Percentiles rank a stretch among this genome's conserved stretches.
phyloP scores from a whole-genome alignment of 2,329 filamentous ascomycete genomes.

The Colletotrichum magnum region DNA sequence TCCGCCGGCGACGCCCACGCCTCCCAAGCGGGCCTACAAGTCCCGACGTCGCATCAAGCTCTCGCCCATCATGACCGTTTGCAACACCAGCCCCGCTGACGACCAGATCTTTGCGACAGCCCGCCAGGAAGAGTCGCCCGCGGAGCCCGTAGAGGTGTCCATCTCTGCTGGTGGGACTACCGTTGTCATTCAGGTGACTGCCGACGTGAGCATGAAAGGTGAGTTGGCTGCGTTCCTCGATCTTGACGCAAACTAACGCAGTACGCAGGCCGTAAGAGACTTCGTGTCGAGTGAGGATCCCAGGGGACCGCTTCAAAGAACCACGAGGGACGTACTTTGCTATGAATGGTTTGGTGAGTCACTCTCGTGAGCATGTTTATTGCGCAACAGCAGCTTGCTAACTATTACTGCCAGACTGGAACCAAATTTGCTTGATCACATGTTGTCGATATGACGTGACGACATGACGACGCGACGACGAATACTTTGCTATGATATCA shows the following conservation, averaged over 20 bases:
- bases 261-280: background rate
- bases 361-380: background rate
- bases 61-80: background rate
- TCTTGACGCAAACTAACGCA: background rate
- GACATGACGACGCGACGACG: background rate
- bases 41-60: background rate
- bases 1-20: slow-evolving; percentile 10
- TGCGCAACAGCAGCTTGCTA: background rate
- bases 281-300: background rate
- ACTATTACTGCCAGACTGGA: background rate
- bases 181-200: background rate
- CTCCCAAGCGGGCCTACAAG: background rate
- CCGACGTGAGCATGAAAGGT: background rate
- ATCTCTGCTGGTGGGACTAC: background rate
- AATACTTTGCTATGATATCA: background rate
- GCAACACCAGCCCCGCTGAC: background rate
- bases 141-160: background rate
- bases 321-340: background rate
- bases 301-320: background rate
- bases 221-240: background rate
- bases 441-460: background rate
- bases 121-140: background rate
- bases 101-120: background rate
- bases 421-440: background rate
- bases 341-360: background rate